phyloP scores from a whole-genome alignment of 306 rosid species.

The Malus orientalis region DNA sequence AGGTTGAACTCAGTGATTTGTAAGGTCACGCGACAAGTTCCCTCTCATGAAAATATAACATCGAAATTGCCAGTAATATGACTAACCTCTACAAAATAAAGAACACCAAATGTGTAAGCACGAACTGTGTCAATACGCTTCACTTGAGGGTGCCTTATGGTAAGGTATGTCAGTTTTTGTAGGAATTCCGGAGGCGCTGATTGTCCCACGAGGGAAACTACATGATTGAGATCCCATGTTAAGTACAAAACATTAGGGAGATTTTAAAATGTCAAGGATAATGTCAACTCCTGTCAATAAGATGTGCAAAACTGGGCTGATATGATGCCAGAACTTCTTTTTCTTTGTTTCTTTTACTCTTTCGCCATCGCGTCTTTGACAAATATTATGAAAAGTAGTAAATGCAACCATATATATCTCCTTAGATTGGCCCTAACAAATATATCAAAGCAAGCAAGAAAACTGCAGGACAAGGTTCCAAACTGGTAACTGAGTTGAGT shows the following conservation, averaged over 20 bases:
- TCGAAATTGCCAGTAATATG: background rate
- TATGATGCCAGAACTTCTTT: too few relatives aligned
- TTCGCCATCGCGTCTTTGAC: too few relatives aligned
- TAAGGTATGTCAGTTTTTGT: slow-evolving; percentile 81
- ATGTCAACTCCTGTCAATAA: background rate
- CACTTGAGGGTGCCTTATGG: slow-evolving; percentile 56
- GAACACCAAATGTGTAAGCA: slow-evolving; percentile 92
- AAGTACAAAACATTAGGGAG: background rate
- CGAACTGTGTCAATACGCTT: slow-evolving; percentile 91
- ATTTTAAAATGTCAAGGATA: background rate
- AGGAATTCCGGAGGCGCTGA: slow-evolving; percentile 90
- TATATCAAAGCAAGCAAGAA: too few relatives aligned
- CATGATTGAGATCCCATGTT: background rate
- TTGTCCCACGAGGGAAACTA: slow-evolving; percentile 86
- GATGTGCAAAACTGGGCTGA: too few relatives aligned
- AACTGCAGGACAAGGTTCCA: too few relatives aligned
- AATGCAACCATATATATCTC: too few relatives aligned
- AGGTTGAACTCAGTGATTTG: background rate
- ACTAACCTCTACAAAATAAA: slow-evolving; percentile 92
- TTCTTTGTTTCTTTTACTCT: too few relatives aligned
- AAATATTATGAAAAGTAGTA: too few relatives aligned
- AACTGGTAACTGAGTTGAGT: too few relatives aligned
- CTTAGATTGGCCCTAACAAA: too few relatives aligned
- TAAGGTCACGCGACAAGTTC: background rate
- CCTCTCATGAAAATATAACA: background rate